phyloP scores from a whole-genome alignment of 2,329 filamentous ascomycete genomes.

The Claviceps purpurea region DNA sequence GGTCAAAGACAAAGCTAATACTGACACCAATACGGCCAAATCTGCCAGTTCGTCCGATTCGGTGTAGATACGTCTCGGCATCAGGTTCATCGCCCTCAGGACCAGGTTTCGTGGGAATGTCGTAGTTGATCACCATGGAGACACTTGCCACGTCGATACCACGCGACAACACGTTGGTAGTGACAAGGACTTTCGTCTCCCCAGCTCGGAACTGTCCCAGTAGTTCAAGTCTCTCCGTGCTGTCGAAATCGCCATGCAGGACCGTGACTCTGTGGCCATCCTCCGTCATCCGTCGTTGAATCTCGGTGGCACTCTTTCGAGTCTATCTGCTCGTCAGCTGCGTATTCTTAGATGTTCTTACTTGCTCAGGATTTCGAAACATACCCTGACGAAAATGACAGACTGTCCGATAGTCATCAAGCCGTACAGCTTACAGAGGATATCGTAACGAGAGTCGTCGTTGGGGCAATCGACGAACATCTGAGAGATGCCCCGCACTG shows the following conservation, averaged over 20 bases:
- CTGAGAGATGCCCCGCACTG: conserved; percentile 93
- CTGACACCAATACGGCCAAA: conserved; percentile 95
- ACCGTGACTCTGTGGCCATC: conserved; percentile 90
- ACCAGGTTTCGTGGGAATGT: conserved; percentile 53
- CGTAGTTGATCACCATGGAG: conserved; percentile 98
- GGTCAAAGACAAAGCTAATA: conserved; percentile 86
- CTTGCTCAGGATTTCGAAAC: conserved; percentile 9
- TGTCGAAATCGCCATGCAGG: conserved; percentile 79
- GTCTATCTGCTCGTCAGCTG: conserved; percentile 38
- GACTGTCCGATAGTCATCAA: conserved; percentile 94
- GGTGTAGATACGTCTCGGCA: conserved; percentile 90
- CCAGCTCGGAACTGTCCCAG: conserved; percentile 79
- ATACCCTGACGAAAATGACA: conserved; percentile 90
- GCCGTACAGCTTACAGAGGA: conserved; percentile 85
- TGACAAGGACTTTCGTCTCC: conserved; percentile 88
- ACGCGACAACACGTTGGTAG: conserved; percentile 90
- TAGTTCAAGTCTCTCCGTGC: conserved; percentile 65
- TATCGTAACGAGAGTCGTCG: conserved; percentile 73
- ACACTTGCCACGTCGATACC: conserved; percentile 88
- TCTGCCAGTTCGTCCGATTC: conserved; percentile 90
- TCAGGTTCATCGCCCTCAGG: conserved; percentile 68
- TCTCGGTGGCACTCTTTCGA: conserved; percentile 71
- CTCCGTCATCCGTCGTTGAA: conserved; percentile 70
- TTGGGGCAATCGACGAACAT: conserved; percentile 89
- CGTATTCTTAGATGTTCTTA: background rate